Conservation (phyloP, 108 stramenopile species). For the Nitzschia sp. region DNA sequence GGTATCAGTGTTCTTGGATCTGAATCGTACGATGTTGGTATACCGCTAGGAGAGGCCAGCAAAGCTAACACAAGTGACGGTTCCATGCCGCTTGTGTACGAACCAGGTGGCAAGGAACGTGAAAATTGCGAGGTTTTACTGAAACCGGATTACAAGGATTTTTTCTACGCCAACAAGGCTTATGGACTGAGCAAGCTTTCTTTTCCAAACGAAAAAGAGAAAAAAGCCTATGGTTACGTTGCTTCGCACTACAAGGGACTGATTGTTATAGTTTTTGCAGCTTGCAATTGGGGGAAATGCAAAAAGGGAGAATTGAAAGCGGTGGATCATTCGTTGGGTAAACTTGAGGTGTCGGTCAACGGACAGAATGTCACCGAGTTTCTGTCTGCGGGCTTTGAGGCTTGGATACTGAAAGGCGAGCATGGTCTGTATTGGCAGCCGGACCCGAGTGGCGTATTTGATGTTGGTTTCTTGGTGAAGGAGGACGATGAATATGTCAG, state of each 20-base stretch:
- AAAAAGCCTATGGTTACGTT: conserved; percentile 20
- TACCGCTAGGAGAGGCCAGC: not conserved
- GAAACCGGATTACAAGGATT: conserved; percentile 50
- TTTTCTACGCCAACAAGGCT: conserved; percentile 19
- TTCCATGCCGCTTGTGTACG: not conserved
- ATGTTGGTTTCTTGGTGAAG: not conserved
- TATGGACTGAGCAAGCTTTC: conserved; percentile 31
- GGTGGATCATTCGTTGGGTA: conserved; percentile 12
- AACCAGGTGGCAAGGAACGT: not conserved
- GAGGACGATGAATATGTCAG: not conserved
- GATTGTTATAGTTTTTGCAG: conserved; percentile 22
- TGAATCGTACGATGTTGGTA: conserved; percentile 30
- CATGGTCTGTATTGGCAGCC: not conserved
- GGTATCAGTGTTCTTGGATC: conserved; percentile 1
- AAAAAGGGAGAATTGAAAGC: conserved; percentile 12
- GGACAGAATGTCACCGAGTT: not conserved
- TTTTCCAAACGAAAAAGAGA: conserved; percentile 46
- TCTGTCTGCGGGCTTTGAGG: not conserved
- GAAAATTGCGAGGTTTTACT: conserved; percentile 8
- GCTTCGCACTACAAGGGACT: conserved; percentile 22
- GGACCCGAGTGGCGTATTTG: not conserved
- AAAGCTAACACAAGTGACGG: not conserved
- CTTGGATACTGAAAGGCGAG: conserved; percentile 3
- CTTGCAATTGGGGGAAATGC: conserved; percentile 37
- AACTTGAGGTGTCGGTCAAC: conserved; percentile 21